These are phyloP conservation scores for Sclerotinia nivalis DNA, from an alignment of 2,329 filamentous ascomycete genomes.

Conservation along the genomic window DNA sequence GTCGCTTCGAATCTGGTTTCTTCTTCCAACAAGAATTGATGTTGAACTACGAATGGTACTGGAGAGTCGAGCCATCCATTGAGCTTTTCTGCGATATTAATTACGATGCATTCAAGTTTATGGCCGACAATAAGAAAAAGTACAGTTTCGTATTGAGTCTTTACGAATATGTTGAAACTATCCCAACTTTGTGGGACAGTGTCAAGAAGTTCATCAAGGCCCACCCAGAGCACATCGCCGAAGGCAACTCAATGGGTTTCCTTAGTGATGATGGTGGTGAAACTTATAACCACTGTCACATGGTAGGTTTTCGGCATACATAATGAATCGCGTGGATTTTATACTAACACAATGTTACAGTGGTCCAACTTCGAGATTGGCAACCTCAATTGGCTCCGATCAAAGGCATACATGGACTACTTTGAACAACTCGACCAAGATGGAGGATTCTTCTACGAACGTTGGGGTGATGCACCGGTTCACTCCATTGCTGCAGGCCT, in stretches of 20 bases:
- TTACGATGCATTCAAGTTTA: constrained; percentile 95
- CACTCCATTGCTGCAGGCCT: constrained; percentile 94
- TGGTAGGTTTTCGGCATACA: constrained; percentile 59
- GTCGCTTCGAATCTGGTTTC: constrained; percentile 97
- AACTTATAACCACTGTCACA: constrained; percentile 96
- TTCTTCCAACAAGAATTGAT: constrained; percentile 96
- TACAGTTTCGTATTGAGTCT: constrained; percentile 96
- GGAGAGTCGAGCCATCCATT: constrained; percentile 96
- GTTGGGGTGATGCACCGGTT: constrained; percentile 96
- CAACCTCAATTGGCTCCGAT: constrained; percentile 89
- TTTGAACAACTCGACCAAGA: constrained; percentile 86
- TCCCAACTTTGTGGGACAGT: constrained; percentile 93
- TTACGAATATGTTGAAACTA: constrained; percentile 93
- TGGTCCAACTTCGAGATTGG: constrained; percentile 99
- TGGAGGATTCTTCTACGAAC: constrained; percentile 98
- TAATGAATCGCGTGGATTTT: not conserved
- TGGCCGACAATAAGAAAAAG: constrained; percentile 96
- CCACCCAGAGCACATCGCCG: constrained; percentile 82
- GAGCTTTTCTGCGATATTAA: constrained; percentile 95
- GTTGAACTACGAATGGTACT: constrained; percentile 98
- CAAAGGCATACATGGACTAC: constrained; percentile 84
- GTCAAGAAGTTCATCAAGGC: constrained; percentile 91
- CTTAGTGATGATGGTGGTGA: constrained; percentile 89
- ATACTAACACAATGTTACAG: constrained; percentile 46
- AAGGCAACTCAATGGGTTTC: constrained; percentile 86